These are phyloP conservation scores for Leccinum griseonigrum DNA, from an alignment of 1,284 basidiomycete genomes.

Conservation along the genomic window DNA sequence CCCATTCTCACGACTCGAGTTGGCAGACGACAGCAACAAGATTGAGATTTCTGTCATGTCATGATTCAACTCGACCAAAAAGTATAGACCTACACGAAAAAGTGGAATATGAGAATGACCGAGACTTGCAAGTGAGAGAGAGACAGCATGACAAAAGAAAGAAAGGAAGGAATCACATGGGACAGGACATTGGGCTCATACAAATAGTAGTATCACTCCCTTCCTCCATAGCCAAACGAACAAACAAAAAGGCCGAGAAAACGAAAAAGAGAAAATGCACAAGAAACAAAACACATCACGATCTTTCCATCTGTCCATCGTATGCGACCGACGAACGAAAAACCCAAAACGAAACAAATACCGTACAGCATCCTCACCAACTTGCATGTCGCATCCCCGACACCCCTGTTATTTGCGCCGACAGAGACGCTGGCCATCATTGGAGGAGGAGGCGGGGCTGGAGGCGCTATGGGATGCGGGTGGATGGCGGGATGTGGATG, in stretches of 20 bases:
- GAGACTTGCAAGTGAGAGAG: not conserved
- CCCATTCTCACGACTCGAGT: too few species aligned
- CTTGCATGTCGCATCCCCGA: conserved; percentile 28
- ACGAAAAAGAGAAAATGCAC: not conserved
- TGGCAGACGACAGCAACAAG: too few species aligned
- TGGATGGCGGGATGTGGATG: not conserved
- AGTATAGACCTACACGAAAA: not conserved
- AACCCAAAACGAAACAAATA: not conserved
- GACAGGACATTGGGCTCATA: conserved; percentile 5
- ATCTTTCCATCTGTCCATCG: not conserved
- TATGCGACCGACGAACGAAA: not conserved
- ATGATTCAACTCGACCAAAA: conserved; percentile 37
- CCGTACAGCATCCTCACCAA: conserved; percentile 16
- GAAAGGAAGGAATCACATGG: conserved; percentile 5
- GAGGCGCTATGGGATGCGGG: conserved; percentile 6
- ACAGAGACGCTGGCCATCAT: conserved; percentile 14
- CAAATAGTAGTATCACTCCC: conserved; percentile 16
- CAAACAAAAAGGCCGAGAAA: not conserved
- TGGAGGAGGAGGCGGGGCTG: conserved; percentile 3
- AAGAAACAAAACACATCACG: not conserved
- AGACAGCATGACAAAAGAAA: not conserved
- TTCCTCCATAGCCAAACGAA: conserved; percentile 12
- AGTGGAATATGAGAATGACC: not conserved
- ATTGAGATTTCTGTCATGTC: too few species aligned
- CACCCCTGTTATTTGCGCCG: conserved; percentile 20